phyloP scores from a whole-genome alignment of 768 basidiomycete genomes.

The Hericium rajendrae region DNA sequence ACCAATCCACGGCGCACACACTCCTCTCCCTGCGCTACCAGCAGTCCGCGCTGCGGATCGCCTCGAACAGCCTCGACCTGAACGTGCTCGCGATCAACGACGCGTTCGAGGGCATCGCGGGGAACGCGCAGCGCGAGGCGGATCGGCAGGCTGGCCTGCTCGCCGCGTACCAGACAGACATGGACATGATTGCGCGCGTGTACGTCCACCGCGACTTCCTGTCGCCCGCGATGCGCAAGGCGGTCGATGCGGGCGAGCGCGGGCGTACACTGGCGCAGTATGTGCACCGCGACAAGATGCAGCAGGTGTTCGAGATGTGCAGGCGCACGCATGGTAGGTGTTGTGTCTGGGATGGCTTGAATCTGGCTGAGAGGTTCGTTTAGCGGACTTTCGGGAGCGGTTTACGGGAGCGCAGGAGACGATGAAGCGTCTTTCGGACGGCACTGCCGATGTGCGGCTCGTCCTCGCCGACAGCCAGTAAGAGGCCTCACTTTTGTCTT shows the following conservation, averaged over 20 bases:
- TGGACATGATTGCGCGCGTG: slow-evolving; percentile 60
- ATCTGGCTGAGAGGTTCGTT: not conserved
- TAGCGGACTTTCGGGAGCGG: slow-evolving; percentile 37
- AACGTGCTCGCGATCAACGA: slow-evolving; percentile 64
- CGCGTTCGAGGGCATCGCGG: slow-evolving; percentile 54
- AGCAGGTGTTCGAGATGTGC: slow-evolving; percentile 67
- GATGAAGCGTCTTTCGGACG: slow-evolving; percentile 13
- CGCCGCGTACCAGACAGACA: slow-evolving; percentile 54
- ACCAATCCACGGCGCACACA: slow-evolving; percentile 47
- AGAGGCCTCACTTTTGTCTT: not conserved
- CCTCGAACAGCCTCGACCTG: slow-evolving; percentile 61
- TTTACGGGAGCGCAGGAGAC: slow-evolving; percentile 31
- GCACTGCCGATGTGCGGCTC: slow-evolving; percentile 9
- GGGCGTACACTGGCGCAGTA: slow-evolving; percentile 71
- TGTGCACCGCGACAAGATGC: slow-evolving; percentile 72
- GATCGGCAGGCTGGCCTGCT: slow-evolving; percentile 57
- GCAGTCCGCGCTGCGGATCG: slow-evolving; percentile 61
- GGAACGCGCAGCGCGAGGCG: slow-evolving; percentile 51
- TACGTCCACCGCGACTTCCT: slow-evolving; percentile 69
- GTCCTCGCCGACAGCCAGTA: slow-evolving; percentile 8
- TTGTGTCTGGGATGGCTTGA: not conserved
- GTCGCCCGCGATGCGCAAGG: slow-evolving; percentile 52
- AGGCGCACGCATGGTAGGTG: slow-evolving; percentile 53
- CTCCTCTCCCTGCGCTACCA: slow-evolving; percentile 51
- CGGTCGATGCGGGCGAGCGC: slow-evolving; percentile 62